Evolutionary conservation across 495 filamentous ascomycete genomes (phyloP).

Genomic region (Aspergillus baeticus): DNA sequence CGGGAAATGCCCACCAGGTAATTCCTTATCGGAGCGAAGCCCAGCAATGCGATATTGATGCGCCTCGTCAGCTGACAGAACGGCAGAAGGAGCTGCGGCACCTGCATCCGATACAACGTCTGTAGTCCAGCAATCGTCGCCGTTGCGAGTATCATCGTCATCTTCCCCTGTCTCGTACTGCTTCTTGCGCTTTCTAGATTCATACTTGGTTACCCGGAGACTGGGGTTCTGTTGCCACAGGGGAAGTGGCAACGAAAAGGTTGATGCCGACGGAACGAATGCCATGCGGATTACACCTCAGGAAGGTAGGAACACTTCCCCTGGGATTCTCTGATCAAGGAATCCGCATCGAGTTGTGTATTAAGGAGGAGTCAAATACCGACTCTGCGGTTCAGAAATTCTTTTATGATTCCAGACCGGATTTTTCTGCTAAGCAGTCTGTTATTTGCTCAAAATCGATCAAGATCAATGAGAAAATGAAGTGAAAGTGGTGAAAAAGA

Average conservation of each 20-base stretch:
- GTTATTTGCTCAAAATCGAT: too few relatives aligned
- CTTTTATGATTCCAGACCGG: too few relatives aligned
- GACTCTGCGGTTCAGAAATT: too few relatives aligned
- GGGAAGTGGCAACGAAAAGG: constrained; percentile 43
- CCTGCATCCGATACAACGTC: constrained; percentile 35
- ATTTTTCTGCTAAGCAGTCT: too few relatives aligned
- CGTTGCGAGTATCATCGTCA: constrained; percentile 15
- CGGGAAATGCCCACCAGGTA: constrained; percentile 45
- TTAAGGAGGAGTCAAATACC: too few relatives aligned
- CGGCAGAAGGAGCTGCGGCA: constrained; percentile 24
- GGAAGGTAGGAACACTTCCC: constrained; percentile 8
- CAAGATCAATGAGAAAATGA: not conserved
- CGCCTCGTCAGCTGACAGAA: constrained; percentile 45
- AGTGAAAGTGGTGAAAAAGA: not conserved
- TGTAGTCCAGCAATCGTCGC: constrained; percentile 30
- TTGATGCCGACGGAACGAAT: constrained; percentile 32
- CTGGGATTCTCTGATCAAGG: constrained; percentile 9
- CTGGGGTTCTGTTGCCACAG: constrained; percentile 37
- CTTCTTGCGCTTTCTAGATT: constrained; percentile 41
- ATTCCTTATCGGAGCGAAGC: constrained; percentile 39
- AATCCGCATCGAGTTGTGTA: constrained; percentile 5
- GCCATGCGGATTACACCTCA: constrained; percentile 28
- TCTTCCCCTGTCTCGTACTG: constrained; percentile 26
- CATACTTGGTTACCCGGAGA: constrained; percentile 36
- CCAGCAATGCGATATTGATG: constrained; percentile 49